phyloP scores from a whole-genome alignment of 2,329 filamentous ascomycete genomes.

The Gliomastix tumulicola region DNA sequence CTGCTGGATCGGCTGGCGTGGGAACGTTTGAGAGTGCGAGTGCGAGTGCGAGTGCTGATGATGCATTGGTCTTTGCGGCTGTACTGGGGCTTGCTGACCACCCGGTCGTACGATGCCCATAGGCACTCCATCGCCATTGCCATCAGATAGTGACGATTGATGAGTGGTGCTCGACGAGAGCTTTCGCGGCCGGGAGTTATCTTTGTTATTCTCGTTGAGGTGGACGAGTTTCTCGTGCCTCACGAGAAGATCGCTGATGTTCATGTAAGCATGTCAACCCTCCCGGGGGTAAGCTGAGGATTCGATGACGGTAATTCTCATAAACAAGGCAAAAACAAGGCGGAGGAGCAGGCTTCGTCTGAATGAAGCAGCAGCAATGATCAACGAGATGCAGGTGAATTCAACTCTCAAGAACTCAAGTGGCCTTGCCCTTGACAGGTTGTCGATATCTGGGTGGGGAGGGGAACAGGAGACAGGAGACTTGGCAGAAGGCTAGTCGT shows the following conservation, averaged over 20 bases:
- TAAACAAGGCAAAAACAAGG: too few species aligned
- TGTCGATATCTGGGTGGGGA: too few species aligned
- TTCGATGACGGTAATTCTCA: too few species aligned
- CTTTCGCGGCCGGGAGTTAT: slow-evolving; percentile 43
- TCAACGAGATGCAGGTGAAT: too few species aligned
- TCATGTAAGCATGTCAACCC: slow-evolving; percentile 41
- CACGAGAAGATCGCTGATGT: slow-evolving; percentile 57
- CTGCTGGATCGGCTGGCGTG: slow-evolving; percentile 14
- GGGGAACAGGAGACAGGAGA: too few species aligned
- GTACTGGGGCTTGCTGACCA: slow-evolving; percentile 11
- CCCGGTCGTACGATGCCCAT: slow-evolving; percentile 30
- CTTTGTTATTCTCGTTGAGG: slow-evolving; percentile 52
- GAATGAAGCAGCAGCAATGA: too few species aligned
- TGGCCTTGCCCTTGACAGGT: too few species aligned
- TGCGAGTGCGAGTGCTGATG: slow-evolving; percentile 11
- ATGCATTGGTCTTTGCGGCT: slow-evolving; percentile 7
- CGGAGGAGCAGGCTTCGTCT: too few species aligned
- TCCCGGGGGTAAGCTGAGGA: background rate
- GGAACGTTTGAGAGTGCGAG: too few species aligned
- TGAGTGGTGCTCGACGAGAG: slow-evolving; percentile 36
- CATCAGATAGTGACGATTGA: slow-evolving; percentile 39
- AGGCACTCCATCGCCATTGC: slow-evolving; percentile 37
- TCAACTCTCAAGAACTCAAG: too few species aligned
- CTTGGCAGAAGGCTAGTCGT: too few species aligned
- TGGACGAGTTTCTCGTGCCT: slow-evolving; percentile 60